Conservation (phyloP, 2,329 filamentous ascomycete species). For the Curvularia spicifera region DNA sequence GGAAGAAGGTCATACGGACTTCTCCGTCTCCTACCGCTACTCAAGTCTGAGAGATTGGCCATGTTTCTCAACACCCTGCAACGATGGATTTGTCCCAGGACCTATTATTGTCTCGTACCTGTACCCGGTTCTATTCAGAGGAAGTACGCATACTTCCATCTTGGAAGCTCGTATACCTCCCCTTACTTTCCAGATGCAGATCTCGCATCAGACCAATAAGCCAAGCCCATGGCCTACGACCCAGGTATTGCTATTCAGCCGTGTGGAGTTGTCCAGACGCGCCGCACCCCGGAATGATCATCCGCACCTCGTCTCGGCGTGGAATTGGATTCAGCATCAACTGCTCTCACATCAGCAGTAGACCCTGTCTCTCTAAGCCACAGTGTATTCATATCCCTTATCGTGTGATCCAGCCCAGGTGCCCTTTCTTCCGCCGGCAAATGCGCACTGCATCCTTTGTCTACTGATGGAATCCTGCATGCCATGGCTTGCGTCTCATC, state of each 20-base stretch:
- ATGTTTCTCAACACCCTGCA: background rate
- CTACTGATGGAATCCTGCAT: constrained; percentile 14
- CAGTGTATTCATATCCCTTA: constrained; percentile 14
- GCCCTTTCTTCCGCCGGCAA: constrained; percentile 24
- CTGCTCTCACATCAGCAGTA: constrained; percentile 30
- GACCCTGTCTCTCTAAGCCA: constrained; percentile 8
- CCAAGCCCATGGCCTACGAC: constrained; percentile 18
- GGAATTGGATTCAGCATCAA: constrained; percentile 10
- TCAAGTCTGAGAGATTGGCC: constrained; percentile 20
- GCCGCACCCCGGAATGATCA: constrained; percentile 24
- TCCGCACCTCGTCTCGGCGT: constrained; percentile 17
- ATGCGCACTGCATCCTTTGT: constrained; percentile 19
- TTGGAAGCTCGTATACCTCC: constrained; percentile 22
- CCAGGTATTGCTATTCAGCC: constrained; percentile 23
- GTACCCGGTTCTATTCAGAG: constrained; percentile 29
- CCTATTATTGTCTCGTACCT: constrained; percentile 17
- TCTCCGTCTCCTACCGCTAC: constrained; percentile 27
- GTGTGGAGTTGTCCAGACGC: constrained; percentile 27
- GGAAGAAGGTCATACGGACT: constrained; percentile 36
- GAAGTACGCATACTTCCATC: constrained; percentile 17
- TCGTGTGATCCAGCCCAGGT: constrained; percentile 14
- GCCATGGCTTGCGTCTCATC: constrained; percentile 6
- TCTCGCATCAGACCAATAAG: constrained; percentile 29
- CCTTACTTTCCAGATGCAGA: constrained; percentile 14
- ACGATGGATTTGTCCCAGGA: constrained; percentile 2